These are phyloP conservation scores for Glycine latifolia DNA, from an alignment of 306 rosid genomes.

Conservation along the genomic window DNA sequence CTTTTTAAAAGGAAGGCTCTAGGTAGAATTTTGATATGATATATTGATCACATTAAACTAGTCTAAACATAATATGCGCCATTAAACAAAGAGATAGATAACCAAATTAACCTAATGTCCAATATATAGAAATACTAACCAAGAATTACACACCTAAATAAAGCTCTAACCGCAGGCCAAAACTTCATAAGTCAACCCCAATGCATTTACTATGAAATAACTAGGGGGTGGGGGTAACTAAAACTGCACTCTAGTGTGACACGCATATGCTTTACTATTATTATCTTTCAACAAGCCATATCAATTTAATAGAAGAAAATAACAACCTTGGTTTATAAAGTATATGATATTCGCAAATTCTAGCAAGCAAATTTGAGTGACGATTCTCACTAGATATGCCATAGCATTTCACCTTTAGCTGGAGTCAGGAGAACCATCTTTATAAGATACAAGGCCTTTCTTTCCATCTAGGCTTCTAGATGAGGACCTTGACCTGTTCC, in stretches of 20 bases:
- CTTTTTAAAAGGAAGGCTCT: too few species aligned
- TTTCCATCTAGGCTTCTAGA: constrained; percentile 74
- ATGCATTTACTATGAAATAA: not conserved
- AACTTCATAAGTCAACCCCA: not conserved
- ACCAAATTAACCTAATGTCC: too few species aligned
- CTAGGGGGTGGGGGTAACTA: not conserved
- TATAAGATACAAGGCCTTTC: constrained; percentile 89
- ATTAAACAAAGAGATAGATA: too few species aligned
- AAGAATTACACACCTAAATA: too few species aligned
- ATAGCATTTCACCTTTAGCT: constrained; percentile 14
- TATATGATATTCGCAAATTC: not conserved
- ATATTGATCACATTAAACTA: too few species aligned
- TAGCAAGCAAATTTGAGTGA: not conserved
- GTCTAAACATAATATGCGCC: too few species aligned
- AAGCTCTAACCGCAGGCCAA: too few species aligned
- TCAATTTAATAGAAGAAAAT: constrained; percentile 1
- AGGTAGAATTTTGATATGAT: too few species aligned
- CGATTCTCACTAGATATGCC: not conserved
- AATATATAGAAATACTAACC: too few species aligned
- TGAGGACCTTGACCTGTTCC: constrained; percentile 64
- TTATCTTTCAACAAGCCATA: constrained; percentile 42
- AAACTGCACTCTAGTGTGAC: not conserved
- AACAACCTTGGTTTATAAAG: constrained; percentile 47
- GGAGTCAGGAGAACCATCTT: constrained; percentile 53
- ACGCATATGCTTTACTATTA: too few species aligned